phyloP scores from a whole-genome alignment of 805 yeast genomes.

The Cyberlindnera amylophila region DNA sequence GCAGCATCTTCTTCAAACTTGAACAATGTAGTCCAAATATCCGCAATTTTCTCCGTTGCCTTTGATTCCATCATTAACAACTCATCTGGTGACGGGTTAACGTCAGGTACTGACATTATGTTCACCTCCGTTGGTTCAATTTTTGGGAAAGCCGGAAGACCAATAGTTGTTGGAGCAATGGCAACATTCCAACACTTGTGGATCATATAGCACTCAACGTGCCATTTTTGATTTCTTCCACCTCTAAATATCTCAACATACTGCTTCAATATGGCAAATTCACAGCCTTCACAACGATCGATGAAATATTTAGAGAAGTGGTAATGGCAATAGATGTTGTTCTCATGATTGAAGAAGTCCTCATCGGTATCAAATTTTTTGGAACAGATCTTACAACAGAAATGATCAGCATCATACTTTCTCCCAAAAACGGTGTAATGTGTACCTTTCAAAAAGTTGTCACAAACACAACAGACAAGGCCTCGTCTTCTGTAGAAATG shows the following conservation, averaged over 20 bases:
- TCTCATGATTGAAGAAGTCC: conserved; percentile 85
- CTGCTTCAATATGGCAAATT: conserved; percentile 85
- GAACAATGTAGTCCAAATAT: conserved; percentile 83
- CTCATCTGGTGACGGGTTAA: conserved; percentile 41
- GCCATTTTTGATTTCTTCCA: conserved; percentile 95
- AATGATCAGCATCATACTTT: conserved; percentile 92
- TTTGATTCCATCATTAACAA: conserved; percentile 57
- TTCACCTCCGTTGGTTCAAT: conserved; percentile 25
- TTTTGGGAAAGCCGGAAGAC: conserved; percentile 32
- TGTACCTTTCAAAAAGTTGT: conserved; percentile 82
- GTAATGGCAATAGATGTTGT: conserved; percentile 81
- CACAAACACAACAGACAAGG: conserved; percentile 82
- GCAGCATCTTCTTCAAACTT: conserved; percentile 91
- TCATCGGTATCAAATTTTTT: conserved; percentile 87
- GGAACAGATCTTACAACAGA: conserved; percentile 83
- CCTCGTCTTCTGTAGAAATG: conserved; percentile 86
- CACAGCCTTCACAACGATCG: conserved; percentile 89
- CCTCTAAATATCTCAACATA: conserved; percentile 91
- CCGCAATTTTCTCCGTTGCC: conserved; percentile 54
- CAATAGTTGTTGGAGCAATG: conserved; percentile 60
- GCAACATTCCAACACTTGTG: conserved; percentile 94
- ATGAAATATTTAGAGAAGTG: conserved; percentile 89
- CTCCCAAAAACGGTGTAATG: conserved; percentile 91
- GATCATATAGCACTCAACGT: conserved; percentile 98
- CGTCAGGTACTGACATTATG: conserved; percentile 24